Percentiles rank a stretch among this genome's conserved stretches.
phyloP scores from a whole-genome alignment of 2,329 filamentous ascomycete species.

The Fusarium duplospermum region DNA sequence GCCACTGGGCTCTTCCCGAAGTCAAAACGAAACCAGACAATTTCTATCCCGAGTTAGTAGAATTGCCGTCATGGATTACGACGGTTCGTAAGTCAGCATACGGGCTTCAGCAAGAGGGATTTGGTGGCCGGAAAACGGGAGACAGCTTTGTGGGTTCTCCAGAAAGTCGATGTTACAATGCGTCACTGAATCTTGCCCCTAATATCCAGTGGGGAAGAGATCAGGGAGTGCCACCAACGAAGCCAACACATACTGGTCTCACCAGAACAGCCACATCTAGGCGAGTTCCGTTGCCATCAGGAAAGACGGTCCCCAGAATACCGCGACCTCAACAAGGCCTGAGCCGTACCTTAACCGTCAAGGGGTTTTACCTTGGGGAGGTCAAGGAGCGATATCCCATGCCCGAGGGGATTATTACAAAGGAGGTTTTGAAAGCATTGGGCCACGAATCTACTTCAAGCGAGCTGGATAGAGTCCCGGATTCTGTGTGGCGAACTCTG shows the following conservation, averaged over 20 bases:
- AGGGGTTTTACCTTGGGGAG: not conserved
- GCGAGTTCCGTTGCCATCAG: too few relatives aligned
- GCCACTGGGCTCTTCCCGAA: not conserved
- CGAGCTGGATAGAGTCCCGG: too few relatives aligned
- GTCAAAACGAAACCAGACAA: not conserved
- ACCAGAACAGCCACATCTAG: too few relatives aligned
- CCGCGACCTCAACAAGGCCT: not conserved
- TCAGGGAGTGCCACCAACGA: not conserved
- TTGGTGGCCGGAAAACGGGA: not conserved
- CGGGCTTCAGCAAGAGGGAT: not conserved
- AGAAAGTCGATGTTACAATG: not conserved
- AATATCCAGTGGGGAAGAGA: not conserved
- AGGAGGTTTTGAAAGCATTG: not conserved
- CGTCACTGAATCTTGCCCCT: not conserved
- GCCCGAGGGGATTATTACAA: not conserved
- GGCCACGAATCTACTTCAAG: too few relatives aligned
- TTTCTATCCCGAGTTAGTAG: not conserved
- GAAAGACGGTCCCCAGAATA: too few relatives aligned
- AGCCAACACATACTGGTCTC: too few relatives aligned
- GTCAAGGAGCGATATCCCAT: not conserved
- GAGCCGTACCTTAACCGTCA: not conserved
- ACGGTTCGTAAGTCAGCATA: not conserved
- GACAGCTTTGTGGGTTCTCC: not conserved
- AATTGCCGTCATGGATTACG: not conserved
- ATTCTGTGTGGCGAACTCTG: not conserved